Evolutionary conservation across 164 flowering plant genomes (phyloP), one percentile per base, ranked within the genome.

Genomic region (Chloranthus sessilifolius): DNA sequence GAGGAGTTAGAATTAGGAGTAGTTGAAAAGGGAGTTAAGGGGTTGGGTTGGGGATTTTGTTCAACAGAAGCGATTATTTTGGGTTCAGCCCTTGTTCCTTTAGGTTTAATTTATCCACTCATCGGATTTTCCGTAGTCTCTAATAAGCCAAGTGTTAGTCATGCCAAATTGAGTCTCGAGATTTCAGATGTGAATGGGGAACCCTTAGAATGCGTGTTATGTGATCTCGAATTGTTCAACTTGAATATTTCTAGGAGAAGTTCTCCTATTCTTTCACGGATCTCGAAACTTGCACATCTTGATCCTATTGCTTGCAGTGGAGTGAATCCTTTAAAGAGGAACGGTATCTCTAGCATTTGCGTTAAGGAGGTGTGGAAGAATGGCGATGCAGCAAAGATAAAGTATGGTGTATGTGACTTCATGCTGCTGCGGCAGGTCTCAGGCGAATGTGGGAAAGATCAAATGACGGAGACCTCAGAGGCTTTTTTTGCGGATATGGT

Each of bases 11-110:
- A 28, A 19, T 42, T 60, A 43, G 53, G 59, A 31, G 43, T 53
- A 62, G 35, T 68, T 43, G 68, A 50, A 52, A 61, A 52, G 28
- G 84, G 74, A 31, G 65, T 82, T 62, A 74, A 44, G 74, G 64
- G 58, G 21, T 62, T 89, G 52, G 89, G 88, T 29, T 94, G 97
- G 95, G 97, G 97, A 0, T 72, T 68, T 66, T 75, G 76, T 50
- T 82, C 92, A 0, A 75, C 75, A 3, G 79, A 82, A 53, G 70
- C 80, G 0, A 70, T 94, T 61, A 36, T 73, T 42, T 63, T 84
- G 51, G 95, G 97, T 23, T 82, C 95, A 39, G 72, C 84, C 51
- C 56, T 89, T 31, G 63, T 87, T 69, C 92, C 95, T 16, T 82
- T 88, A 47, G 92, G 89, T 6, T 64, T 94, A 65, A 83, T 89